Percentiles rank a stretch among this genome's conserved stretches.
Conservation (phyloP, 345 rosid species). For the Lepidium aucheri region DNA sequence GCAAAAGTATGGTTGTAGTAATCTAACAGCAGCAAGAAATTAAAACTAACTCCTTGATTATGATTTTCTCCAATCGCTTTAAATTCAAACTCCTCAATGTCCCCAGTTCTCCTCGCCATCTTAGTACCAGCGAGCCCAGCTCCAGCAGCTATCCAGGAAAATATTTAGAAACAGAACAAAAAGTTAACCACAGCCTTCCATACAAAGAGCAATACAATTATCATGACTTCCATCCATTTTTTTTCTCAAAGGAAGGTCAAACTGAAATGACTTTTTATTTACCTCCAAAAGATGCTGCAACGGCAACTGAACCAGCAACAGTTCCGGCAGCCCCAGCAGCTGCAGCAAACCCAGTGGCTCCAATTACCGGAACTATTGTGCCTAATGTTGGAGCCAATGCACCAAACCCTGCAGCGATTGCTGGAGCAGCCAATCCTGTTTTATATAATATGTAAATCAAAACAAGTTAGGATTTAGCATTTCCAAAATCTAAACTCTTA, state of each 20-base stretch:
- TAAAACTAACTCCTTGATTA: constrained; percentile 44
- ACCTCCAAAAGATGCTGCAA: constrained; percentile 99
- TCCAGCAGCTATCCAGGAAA: constrained; percentile 67
- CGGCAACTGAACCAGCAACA: constrained; percentile 95
- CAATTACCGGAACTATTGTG: constrained; percentile 78
- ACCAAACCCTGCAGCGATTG: constrained; percentile 92
- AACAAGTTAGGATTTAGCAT: background rate
- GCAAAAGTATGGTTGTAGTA: background rate
- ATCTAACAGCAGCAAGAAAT: background rate
- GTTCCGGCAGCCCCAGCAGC: constrained; percentile 96
- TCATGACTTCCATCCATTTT: background rate
- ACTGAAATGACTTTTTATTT: background rate
- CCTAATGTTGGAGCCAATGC: constrained; percentile 95
- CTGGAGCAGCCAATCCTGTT: constrained; percentile 97
- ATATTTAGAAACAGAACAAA: background rate
- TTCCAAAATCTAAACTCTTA: background rate
- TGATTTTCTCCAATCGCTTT: constrained; percentile 75
- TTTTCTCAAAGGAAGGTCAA: background rate
- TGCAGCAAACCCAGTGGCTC: constrained; percentile 98
- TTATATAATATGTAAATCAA: background rate
- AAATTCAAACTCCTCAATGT: constrained; percentile 87
- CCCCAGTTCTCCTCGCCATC: constrained; percentile 86
- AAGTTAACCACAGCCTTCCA: background rate
- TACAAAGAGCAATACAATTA: background rate
- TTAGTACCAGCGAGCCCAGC: constrained; percentile 94